Conservation (phyloP, 331 rosid species). For the Cydonia oblonga region DNA sequence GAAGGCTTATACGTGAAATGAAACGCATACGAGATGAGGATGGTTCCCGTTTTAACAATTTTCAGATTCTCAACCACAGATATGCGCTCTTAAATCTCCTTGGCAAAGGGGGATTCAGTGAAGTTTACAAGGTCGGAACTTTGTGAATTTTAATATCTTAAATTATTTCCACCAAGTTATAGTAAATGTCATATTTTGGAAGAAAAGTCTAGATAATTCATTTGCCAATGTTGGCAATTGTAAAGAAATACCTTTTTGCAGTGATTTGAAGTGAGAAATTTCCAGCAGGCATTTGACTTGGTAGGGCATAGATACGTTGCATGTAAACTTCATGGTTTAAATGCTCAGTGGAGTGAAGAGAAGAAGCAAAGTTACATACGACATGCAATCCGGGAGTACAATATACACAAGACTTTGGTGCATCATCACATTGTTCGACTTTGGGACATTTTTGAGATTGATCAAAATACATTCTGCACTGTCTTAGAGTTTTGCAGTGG, state of each 20-base stretch:
- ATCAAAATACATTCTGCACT: conserved; percentile 94
- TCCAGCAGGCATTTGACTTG: conserved; percentile 99
- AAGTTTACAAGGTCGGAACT: conserved; percentile 92
- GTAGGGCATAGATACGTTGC: conserved; percentile 97
- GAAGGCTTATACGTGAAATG: conserved; percentile 96
- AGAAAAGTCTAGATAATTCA: conserved; percentile 22
- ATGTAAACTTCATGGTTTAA: conserved; percentile 97
- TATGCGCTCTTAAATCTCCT: conserved; percentile 94
- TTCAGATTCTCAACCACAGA: conserved; percentile 84
- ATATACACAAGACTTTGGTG: conserved; percentile 90
- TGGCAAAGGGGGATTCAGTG: conserved; percentile 98
- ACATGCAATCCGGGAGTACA: conserved; percentile 95
- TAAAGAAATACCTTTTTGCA: conserved; percentile 80
- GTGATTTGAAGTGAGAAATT: conserved; percentile 98
- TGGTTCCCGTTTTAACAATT: conserved; percentile 97
- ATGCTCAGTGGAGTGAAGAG: conserved; percentile 99
- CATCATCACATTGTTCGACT: conserved; percentile 94
- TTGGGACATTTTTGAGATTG: conserved; percentile 99
- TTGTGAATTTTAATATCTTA: neutral
- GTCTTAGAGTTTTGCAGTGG: conserved; percentile 93
- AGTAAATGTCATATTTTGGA: conserved; percentile 11
- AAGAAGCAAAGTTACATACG: conserved; percentile 98
- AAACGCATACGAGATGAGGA: conserved; percentile 98
- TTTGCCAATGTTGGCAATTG: conserved; percentile 78
- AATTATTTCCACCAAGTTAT: neutral